Conservation (phyloP, 2,329 filamentous ascomycete species). For the Colletotrichum noveboracense region DNA sequence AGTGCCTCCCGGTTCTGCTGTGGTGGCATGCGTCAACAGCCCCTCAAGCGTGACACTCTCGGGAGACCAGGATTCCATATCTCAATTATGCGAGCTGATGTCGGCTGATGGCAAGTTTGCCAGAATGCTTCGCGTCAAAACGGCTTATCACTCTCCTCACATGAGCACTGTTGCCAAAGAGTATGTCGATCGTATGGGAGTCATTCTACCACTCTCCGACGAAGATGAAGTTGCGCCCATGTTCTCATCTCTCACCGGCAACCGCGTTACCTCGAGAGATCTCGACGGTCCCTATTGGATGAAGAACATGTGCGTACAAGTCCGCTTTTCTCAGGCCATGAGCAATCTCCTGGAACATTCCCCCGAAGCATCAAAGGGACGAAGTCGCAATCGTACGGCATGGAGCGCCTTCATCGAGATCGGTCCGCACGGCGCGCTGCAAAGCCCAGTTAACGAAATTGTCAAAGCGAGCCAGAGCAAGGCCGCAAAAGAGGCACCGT, state of each 20-base stretch:
- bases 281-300: slow-evolving; percentile 28
- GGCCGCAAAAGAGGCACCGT: slow-evolving; percentile 25
- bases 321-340: not conserved
- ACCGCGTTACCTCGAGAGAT: slow-evolving; percentile 28
- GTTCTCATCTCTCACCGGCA: slow-evolving; percentile 7
- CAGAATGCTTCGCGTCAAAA: slow-evolving; percentile 15
- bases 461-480: slow-evolving; percentile 43
- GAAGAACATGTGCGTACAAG: slow-evolving; percentile 2
- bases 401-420: slow-evolving; percentile 31
- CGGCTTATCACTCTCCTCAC: slow-evolving; percentile 6
- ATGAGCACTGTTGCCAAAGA: slow-evolving; percentile 50
- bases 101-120: slow-evolving; percentile 24
- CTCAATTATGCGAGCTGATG: slow-evolving; percentile 25
- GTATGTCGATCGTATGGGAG: not conserved
- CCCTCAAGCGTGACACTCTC: slow-evolving; percentile 37
- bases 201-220: slow-evolving; percentile 18
- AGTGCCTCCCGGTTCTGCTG: slow-evolving; percentile 22
- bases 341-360: not conserved
- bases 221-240: slow-evolving; percentile 29
- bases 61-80: slow-evolving; percentile 17
- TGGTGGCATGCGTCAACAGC: slow-evolving; percentile 43
- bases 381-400: slow-evolving; percentile 8
- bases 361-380: not conserved
- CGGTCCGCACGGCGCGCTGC: slow-evolving; percentile 43
- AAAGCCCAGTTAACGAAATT: slow-evolving; percentile 43